These are phyloP conservation scores for Cyclocybe aegerita DNA, from an alignment of 768 basidiomycete species.

Conservation along the genomic window DNA sequence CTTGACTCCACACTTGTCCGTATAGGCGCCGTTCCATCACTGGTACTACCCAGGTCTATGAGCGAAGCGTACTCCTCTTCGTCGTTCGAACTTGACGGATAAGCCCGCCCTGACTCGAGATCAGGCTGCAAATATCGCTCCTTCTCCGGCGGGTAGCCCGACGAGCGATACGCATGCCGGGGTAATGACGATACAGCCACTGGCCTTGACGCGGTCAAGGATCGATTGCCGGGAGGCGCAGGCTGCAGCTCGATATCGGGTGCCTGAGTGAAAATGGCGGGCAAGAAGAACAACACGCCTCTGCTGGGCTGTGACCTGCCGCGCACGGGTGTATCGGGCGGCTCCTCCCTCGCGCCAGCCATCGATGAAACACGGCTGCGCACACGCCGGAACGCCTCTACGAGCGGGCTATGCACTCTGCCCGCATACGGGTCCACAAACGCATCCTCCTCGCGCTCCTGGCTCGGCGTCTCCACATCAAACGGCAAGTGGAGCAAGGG, in stretches of 20 bases:
- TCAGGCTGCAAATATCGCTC: slow-evolving; percentile 21
- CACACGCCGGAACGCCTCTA: slow-evolving; percentile 55
- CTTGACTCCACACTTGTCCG: slow-evolving; percentile 20
- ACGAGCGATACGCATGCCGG: slow-evolving; percentile 17
- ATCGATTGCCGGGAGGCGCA: slow-evolving; percentile 17
- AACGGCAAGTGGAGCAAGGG: slow-evolving; percentile 66
- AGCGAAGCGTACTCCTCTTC: slow-evolving; percentile 15
- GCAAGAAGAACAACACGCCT: slow-evolving; percentile 78
- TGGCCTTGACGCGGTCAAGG: slow-evolving; percentile 18
- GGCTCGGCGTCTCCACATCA: slow-evolving; percentile 53
- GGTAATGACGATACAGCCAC: slow-evolving; percentile 22
- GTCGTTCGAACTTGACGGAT: slow-evolving; percentile 8
- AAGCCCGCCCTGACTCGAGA: slow-evolving; percentile 14
- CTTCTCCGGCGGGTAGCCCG: slow-evolving; percentile 46
- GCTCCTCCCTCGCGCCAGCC: slow-evolving; percentile 36
- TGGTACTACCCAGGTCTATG: slow-evolving; percentile 5
- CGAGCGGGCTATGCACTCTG: slow-evolving; percentile 42
- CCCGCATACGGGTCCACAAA: slow-evolving; percentile 39
- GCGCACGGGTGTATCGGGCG: slow-evolving; percentile 48
- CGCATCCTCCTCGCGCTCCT: slow-evolving; percentile 39
- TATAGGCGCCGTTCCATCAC: slow-evolving; percentile 15
- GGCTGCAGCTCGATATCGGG: slow-evolving; percentile 45
- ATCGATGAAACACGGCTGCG: slow-evolving; percentile 56
- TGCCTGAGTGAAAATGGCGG: slow-evolving; percentile 68
- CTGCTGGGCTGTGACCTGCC: slow-evolving; percentile 38